These are phyloP conservation scores for Crithidia expoeki DNA, from an alignment of 208 protist species.

Conservation along the genomic window DNA sequence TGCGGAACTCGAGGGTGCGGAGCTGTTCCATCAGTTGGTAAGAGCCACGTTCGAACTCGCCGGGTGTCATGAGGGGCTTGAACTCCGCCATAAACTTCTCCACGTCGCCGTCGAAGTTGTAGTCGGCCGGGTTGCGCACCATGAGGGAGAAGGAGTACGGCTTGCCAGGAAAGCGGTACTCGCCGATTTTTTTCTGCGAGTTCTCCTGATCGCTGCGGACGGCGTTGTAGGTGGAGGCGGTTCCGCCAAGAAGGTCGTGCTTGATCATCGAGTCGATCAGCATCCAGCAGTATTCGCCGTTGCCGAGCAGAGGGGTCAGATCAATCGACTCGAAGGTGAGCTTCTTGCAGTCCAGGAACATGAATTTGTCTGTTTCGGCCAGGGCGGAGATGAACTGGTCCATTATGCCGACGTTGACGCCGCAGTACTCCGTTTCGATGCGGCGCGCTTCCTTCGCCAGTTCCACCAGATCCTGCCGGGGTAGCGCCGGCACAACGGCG, in stretches of 20 bases:
- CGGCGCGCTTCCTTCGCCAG: slow-evolving; percentile 71
- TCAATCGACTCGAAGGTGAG: slow-evolving; percentile 53
- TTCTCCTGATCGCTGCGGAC: slow-evolving; percentile 74
- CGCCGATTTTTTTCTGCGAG: slow-evolving; percentile 69
- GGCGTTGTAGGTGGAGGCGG: slow-evolving; percentile 61
- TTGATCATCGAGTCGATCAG: slow-evolving; percentile 81
- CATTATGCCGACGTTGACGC: slow-evolving; percentile 93
- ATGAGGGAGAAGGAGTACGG: slow-evolving; percentile 71
- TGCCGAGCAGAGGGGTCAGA: slow-evolving; percentile 54
- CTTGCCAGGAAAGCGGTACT: slow-evolving; percentile 43
- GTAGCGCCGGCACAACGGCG: slow-evolving; percentile 43
- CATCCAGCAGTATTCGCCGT: slow-evolving; percentile 61
- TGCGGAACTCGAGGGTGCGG: slow-evolving; percentile 64
- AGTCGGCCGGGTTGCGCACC: slow-evolving; percentile 64
- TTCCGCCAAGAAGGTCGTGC: slow-evolving; percentile 63
- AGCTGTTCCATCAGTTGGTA: slow-evolving; percentile 80
- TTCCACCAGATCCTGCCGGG: slow-evolving; percentile 43
- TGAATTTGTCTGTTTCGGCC: slow-evolving; percentile 70
- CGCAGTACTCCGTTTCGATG: slow-evolving; percentile 84
- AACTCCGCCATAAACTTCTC: slow-evolving; percentile 54
- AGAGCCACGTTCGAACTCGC: slow-evolving; percentile 63
- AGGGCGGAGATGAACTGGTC: slow-evolving; percentile 90
- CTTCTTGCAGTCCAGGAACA: slow-evolving; percentile 85
- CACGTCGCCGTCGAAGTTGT: slow-evolving; percentile 50
- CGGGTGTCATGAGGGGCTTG: slow-evolving; percentile 47